A percentile compares a stretch with the other conserved stretches of the same genome.
Conservation (phyloP, 164 flowering plant genomes). For the Santalum album region DNA sequence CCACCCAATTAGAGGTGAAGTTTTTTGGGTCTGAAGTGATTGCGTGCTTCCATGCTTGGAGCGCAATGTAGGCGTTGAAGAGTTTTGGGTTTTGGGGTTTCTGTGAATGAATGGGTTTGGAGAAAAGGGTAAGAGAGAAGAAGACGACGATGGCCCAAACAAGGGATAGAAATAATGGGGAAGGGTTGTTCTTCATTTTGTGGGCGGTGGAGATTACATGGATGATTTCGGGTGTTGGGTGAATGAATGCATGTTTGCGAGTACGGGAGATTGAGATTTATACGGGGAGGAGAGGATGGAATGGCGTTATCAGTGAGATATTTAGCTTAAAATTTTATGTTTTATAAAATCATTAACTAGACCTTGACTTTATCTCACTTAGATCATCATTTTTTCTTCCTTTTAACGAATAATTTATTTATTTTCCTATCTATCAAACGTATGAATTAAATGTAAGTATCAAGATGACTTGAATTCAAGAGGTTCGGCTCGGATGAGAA, state of each 20-base stretch:
- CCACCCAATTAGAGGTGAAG: constrained; percentile 58
- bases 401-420: no score
- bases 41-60: constrained; percentile 62
- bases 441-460: no score
- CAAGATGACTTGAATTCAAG: no score
- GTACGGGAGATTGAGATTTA: not conserved
- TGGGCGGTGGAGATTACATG: no score
- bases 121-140: constrained; percentile 3
- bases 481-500: no score
- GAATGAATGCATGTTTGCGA: no score
- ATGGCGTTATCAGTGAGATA: not conserved
- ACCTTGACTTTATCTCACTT: constrained; percentile 3
- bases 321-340: not conserved
- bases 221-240: not conserved
- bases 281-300: not conserved
- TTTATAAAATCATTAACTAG: not conserved
- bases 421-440: no score
- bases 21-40: constrained; percentile 55
- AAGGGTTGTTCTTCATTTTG: constrained; percentile 14
- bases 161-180: constrained; percentile 9
- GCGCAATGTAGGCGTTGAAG: constrained; percentile 48
- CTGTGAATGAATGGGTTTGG: not conserved
- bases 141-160: constrained; percentile 5
- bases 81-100: constrained; percentile 35
- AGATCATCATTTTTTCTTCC: no score